These are phyloP conservation scores for Cutaneotrichosporon sp. DNA, from an alignment of 1,284 basidiomycete genomes.

Conservation along the genomic window DNA sequence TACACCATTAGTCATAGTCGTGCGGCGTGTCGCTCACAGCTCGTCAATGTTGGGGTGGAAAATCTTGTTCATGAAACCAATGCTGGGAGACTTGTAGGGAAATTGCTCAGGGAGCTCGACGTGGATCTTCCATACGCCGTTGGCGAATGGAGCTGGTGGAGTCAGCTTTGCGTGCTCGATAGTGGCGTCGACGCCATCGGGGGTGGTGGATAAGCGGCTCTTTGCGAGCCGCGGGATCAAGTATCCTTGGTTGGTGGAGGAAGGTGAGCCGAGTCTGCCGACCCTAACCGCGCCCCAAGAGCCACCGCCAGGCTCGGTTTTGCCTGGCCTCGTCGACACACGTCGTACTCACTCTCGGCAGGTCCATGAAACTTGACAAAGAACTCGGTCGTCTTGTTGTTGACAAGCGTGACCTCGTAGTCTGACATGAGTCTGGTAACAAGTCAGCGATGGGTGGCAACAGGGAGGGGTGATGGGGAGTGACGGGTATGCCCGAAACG, in stretches of 20 bases:
- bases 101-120: constrained; percentile 99
- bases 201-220: too few species aligned
- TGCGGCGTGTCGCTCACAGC: constrained; percentile 55
- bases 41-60: constrained; percentile 99
- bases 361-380: constrained; percentile 94
- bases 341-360: constrained; percentile 69
- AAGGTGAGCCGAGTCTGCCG: constrained; percentile 1
- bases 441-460: constrained; percentile 11
- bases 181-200: not conserved
- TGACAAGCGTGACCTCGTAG: constrained; percentile 92
- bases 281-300: too few species aligned
- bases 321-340: not conserved
- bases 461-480: not conserved
- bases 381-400: constrained; percentile 99
- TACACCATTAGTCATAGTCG: constrained; percentile 42
- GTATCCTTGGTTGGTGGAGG: constrained; percentile 1
- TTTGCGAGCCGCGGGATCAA: not conserved
- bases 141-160: constrained; percentile 78
- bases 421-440: constrained; percentile 81
- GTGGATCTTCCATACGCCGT: constrained; percentile 98
- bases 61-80: constrained; percentile 99
- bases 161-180: constrained; percentile 3
- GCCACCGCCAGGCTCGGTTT: too few species aligned
- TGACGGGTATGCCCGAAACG: not conserved
- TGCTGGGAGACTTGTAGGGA: constrained; percentile 97